These are phyloP conservation scores for Vachellia pachyceras DNA, from an alignment of 306 rosid species.

Conservation along the genomic window DNA sequence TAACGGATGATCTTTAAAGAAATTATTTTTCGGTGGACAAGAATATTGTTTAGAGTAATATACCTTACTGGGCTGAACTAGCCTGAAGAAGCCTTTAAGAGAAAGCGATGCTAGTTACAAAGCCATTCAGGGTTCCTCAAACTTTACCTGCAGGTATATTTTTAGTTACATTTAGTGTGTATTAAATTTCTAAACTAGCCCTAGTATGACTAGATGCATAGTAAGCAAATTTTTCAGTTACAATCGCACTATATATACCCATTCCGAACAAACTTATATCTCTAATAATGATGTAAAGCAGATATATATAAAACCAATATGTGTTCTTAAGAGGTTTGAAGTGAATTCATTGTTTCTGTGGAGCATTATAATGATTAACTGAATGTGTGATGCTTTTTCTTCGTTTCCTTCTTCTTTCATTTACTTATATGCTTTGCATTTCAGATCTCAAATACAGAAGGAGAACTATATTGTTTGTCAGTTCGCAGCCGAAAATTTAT, in stretches of 20 bases:
- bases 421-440: slow-evolving; percentile 11
- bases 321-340: not conserved
- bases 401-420: not conserved
- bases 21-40: not conserved
- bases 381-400: not conserved
- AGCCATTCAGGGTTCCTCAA: not conserved
- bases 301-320: not conserved
- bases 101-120: not conserved
- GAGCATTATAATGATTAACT: not conserved
- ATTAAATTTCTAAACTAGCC: not conserved
- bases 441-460: slow-evolving; percentile 79
- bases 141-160: not conserved
- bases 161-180: not conserved
- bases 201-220: not conserved
- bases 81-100: not conserved
- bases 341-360: not conserved
- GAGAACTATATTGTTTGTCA: slow-evolving; percentile 70
- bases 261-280: not conserved
- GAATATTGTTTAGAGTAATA: not conserved
- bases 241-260: not conserved
- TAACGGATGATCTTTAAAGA: not conserved
- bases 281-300: not conserved
- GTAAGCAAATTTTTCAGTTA: not conserved
- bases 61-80: not conserved
- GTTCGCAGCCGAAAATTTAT: slow-evolving; percentile 57